phyloP scores from a whole-genome alignment of 257 asterid species.

The Fraxinus americana region DNA sequence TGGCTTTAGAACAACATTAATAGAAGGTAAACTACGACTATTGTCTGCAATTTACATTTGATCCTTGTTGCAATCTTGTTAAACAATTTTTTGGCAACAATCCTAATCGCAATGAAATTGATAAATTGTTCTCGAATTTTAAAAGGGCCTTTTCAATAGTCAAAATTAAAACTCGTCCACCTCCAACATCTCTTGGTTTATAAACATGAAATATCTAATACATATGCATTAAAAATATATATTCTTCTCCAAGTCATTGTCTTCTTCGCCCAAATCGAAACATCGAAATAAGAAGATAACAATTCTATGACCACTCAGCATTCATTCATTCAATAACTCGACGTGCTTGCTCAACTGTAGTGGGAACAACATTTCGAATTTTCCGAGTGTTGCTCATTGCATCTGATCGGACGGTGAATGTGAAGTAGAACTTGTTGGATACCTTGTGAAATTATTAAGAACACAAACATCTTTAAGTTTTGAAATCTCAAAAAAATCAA shows the following conservation, averaged over 20 bases:
- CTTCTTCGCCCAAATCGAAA: neutral
- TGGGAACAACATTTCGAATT: slow-evolving; percentile 80
- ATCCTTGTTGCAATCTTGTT: too few species aligned
- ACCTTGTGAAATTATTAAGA: slow-evolving; percentile 48
- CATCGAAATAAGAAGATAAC: neutral
- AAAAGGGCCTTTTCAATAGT: too few species aligned
- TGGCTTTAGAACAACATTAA: too few species aligned
- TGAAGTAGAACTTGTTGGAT: slow-evolving; percentile 87
- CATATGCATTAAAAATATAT: too few species aligned
- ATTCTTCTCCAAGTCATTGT: neutral
- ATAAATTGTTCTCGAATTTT: too few species aligned
- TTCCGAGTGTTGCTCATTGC: slow-evolving; percentile 49
- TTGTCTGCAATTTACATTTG: too few species aligned
- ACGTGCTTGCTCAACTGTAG: slow-evolving; percentile 80
- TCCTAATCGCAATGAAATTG: too few species aligned
- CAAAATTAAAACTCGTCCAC: too few species aligned
- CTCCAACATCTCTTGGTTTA: too few species aligned
- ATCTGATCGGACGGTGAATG: slow-evolving; percentile 61
- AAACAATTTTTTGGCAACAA: too few species aligned
- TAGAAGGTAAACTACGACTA: too few species aligned
- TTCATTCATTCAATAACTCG: slow-evolving; percentile 81
- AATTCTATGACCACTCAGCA: slow-evolving; percentile 55
- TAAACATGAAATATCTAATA: too few species aligned
- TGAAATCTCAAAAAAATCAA: neutral
- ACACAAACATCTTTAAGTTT: neutral